Base-by-base conservation (phyloP, 345 rosid genomes). In the Turnera subulata region DNA sequence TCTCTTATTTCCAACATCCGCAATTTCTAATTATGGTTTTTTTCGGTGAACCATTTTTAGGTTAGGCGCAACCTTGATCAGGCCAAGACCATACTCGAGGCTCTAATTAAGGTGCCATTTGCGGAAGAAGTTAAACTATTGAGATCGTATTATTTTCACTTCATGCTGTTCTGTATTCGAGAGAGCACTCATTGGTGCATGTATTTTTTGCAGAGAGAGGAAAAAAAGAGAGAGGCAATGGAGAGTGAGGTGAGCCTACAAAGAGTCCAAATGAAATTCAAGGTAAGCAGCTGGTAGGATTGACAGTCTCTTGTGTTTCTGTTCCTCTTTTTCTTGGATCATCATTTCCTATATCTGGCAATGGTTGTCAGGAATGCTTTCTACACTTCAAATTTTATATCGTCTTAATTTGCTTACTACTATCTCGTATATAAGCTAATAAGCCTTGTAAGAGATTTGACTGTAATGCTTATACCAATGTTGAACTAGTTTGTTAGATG, bases 41-140 rank as follows among this genome's bases (percentile, higher is more conserved):
- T 48, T 12, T 21, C 56, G 59, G 55, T n/a, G 52, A 25, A 51
- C 56, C 55, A 48, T 59, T 53, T 17, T 70, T 83, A 93, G 99
- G 95, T 93, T 70, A 80, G 99, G 68, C 97, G 97, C 78, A 93
- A 90, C 72, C 91, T 93, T 47, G 97, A 84, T 54, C 99, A 93
- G 74, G 96, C 99, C 46, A 85, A 93, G 77, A 77, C 81, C 62
- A 81, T 93, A 51, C 82, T 93, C 40, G 96, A 84, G 71, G 84
- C 95, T 26, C 78, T 93, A 67, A 88, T 90, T 66, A 93, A 85
- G 99, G 99, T 84, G 70, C 51, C n/a, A n/a, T n/a, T n/a, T n/a
- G n/a, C n/a, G n/a, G n/a, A n/a, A n/a, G n/a, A n/a, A n/a, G n/a
- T n/a, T n/a, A n/a, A n/a, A n/a, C n/a, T n/a, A n/a, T n/a, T n/a